Evolutionary conservation across 208 protist genomes (phyloP), one percentile per base, ranked within the genome.

Genomic region (Leishmania arabica): DNA sequence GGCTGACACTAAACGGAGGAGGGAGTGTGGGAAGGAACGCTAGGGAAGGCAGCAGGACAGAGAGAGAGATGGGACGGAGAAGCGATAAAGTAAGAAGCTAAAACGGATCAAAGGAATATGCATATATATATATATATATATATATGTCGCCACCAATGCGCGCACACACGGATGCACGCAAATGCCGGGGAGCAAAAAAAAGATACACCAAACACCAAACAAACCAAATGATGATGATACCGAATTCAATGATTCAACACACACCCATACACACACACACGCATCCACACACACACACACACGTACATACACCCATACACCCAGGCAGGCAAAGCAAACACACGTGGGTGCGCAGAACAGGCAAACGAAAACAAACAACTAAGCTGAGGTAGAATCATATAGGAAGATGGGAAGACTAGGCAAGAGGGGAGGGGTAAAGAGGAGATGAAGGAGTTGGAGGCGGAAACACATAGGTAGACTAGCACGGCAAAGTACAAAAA

Each of bases 201-300:
- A 49, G 45, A 49, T 1, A 49, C 45, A 15, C 42, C 62, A 9
- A 79, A 27, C 45, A 71, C 21, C 84, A 86, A 80, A 77, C 79
- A 82, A 76, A 77, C 71, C 27, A 80, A 45, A 82, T 75, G 75
- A 81, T 69, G 9, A 82, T 78, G 42, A 24, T 37, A 78, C 78
- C n/a, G 54, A 37, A 27, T 65, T 79, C 53, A 42, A 82, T 27
- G 6, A 54, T 40, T 24, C 47, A 76, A 54, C 27, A 60, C 64
- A 66, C 11, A 64, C 24, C 1, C 34, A 71, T 6, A 64, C 60
- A 37, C 47, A 74, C 47, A 74, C 24, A 75, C 70, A 56, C n/a
- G 11, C 42, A 75, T 3, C 40, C n/a, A 74, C 42, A 58, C 37
- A 4, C 37, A 40, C 37, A 40, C 37, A 2, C 37, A 40, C 37